Base-by-base conservation (phyloP, 192 early-diverging fungal genomes). In the Polychytrium aggregatum region DNA sequence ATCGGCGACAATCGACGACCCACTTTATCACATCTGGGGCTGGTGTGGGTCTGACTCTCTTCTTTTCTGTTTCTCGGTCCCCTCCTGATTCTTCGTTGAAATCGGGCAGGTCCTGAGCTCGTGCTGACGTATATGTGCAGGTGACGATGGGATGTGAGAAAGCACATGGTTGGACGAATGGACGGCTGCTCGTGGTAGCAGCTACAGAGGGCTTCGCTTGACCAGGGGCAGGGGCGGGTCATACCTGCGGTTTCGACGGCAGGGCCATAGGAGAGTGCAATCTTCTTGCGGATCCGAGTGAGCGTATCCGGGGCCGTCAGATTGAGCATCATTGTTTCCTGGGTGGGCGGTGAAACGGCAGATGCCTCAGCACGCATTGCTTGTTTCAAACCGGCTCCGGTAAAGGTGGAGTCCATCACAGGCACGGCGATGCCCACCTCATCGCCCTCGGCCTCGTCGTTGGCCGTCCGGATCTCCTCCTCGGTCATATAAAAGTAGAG, bases 251-350 rank as follows among this genome's bases (percentile, higher is more conserved):
- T 17, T 27, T 60, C 41, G 18, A 36, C 39, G n/a, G n/a, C n/a
- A n/a, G 53, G 33, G 20, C 41, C 40, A 41, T 59, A 59, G 38
- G 60, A 60, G 18, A 46, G 18, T 17, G 50, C 45, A 31, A 53
- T 35, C 2, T 13, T 25, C 37, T 52, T 57, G 35, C 71, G 61
- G 49, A 78, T 57, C 27, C 25, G 61, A 64, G 51, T 64, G 67
- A 55, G 72, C 53, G 92, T 88, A 1, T 83, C 83, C 9, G 69
- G 71, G 24, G 81, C 72, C 34, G 87, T 86, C 44, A 93, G 79
- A 50, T 86, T 82, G 35, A 83, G 72, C 56, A 96, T 88, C n/a
- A 82, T 81, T 56, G 90, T 79, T 44, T 94, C 90, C 71, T 82
- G 34, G 36, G 35, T 9, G 39, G 46, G 9, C 1, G n/a, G n/a